Conservation (phyloP, 805 yeast species). For the Komagataella populi region DNA sequence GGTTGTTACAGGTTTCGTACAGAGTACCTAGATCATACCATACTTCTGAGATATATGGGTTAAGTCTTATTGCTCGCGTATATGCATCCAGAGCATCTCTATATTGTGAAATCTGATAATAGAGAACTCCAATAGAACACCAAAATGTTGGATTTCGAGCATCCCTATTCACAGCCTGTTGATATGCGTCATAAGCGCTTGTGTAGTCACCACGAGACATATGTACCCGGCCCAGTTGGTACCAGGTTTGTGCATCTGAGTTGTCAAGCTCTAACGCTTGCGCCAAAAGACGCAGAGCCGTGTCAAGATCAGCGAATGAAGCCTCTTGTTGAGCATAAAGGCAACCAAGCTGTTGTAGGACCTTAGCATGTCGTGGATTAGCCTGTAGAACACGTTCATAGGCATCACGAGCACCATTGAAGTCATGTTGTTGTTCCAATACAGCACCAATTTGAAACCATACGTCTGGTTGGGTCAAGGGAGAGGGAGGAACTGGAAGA, state of each 20-base stretch:
- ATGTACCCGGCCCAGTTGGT: conserved; percentile 89
- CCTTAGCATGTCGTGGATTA: conserved; percentile 92
- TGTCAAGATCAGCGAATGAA: conserved; percentile 66
- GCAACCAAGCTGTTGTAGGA: conserved; percentile 91
- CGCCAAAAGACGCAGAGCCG: conserved; percentile 68
- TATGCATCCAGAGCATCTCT: conserved; percentile 96
- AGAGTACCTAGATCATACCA: conserved; percentile 98
- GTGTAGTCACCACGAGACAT: conserved; percentile 93
- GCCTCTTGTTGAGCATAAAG: conserved; percentile 68
- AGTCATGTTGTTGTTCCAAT: conserved; percentile 85
- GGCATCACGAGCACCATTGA: conserved; percentile 86
- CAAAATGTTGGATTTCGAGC: conserved; percentile 96
- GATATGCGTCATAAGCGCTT: conserved; percentile 96
- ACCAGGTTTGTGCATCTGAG: conserved; percentile 94
- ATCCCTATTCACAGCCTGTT: conserved; percentile 95
- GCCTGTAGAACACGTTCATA: conserved; percentile 84
- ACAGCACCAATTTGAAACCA: conserved; percentile 99
- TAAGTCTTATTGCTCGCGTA: conserved; percentile 88
- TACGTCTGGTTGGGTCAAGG: conserved; percentile 90
- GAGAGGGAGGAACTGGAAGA: conserved; percentile 83
- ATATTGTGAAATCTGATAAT: conserved; percentile 92
- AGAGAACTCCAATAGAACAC: conserved; percentile 92
- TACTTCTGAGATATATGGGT: conserved; percentile 93
- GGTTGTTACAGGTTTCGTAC: conserved; percentile 95
- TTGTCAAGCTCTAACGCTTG: conserved; percentile 85